Base-by-base conservation (phyloP, 2,329 filamentous ascomycete species). In the Pyrenophora graminea region DNA sequence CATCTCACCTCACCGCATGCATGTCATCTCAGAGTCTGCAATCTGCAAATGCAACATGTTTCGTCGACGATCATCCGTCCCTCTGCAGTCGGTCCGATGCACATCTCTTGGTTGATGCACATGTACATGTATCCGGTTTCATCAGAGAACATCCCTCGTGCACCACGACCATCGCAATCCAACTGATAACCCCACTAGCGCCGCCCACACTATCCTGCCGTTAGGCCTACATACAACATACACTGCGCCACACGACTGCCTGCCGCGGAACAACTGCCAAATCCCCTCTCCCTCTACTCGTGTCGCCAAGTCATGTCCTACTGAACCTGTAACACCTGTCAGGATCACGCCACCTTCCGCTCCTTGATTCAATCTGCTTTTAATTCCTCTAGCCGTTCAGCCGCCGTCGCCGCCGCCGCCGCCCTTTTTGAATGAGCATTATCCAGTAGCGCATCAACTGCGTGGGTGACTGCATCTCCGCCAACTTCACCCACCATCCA, bases 31-130 rank as follows among this genome's bases (percentile, higher is more conserved):
- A 18, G 12, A 19, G 21, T 23, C 18, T 39, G 36, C 36, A 39
- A 7, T 23, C 18, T 39, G 36, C 36, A 39, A 7, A 39, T 39
- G 8, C 36, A 39, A 12, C 18, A 45, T 30, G 39, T 45, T 27
- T 36, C 36, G 43, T 45, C 43, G 36, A 27, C 13, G 43, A 39
- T 45, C 36, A 32, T 18, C 43, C 45, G n/a, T 39, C 15, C 4
- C 18, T n/a, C 9, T 21, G 17, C 25, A 7, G 38, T 51, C 48
- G 48, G 48, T 41, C 48, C 48, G 48, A 51, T 46, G 21, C 15
- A 18, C 38, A 40, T 48, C 37, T 36, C 15, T 34, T n/a, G 15
- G 32, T 39, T 13, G 27, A 30, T 30, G 27, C 27, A 30, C 27
- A 30, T 30, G 27, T 12, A 30, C 19, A 21, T 15, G 15, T 15